Conservation (phyloP, 768 basidiomycete species). For the Tricholoma saponaceum region DNA sequence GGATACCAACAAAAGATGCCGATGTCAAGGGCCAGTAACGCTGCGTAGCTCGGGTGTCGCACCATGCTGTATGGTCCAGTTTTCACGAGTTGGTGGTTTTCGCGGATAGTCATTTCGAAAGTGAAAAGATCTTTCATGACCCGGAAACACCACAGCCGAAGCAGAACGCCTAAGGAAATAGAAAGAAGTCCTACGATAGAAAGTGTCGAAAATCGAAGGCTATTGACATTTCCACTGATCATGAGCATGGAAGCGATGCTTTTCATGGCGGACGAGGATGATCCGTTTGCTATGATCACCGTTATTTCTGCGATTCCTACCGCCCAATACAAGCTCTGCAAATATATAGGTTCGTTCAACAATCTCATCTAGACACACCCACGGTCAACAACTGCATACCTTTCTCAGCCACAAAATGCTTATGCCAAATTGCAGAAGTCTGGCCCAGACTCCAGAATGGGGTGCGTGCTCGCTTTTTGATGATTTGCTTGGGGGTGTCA, state of each 20-base stretch:
- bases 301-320: background rate
- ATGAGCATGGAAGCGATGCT: background rate
- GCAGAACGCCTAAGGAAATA: slow-evolving; percentile 22
- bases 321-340: slow-evolving; percentile 3
- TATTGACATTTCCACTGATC: background rate
- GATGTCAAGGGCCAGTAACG: background rate
- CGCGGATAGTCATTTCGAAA: slow-evolving; percentile 1
- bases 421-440: background rate
- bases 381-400: background rate
- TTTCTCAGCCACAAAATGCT: background rate
- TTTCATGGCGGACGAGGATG: background rate
- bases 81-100: slow-evolving; percentile 4
- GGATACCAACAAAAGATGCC: slow-evolving; percentile 1
- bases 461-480: background rate
- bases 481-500: background rate
- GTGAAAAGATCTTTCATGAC: slow-evolving; percentile 28
- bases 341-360: no score
- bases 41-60: slow-evolving; percentile 8
- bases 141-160: slow-evolving; percentile 34
- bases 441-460: background rate
- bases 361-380: no score
- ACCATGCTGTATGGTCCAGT: slow-evolving; percentile 8
- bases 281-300: background rate
- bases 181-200: slow-evolving; percentile 26
- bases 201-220: slow-evolving; percentile 16